Evolutionary conservation across 768 basidiomycete species (phyloP), one percentile per base, ranked within the genome.

Genomic region (Panaeolus cyanescens): DNA sequence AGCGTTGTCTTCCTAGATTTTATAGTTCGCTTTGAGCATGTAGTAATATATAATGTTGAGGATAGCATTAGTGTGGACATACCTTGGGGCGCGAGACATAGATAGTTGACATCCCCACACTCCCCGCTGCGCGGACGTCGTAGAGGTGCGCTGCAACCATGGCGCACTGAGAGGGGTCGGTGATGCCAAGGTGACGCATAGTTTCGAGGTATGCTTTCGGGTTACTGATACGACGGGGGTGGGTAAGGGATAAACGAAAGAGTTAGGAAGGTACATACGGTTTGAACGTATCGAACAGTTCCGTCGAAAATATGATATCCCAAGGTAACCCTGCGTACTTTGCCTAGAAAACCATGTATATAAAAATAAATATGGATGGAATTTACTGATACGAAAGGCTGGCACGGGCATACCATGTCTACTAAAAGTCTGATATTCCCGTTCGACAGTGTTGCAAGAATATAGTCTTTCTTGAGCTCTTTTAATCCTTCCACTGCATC

Each of bases 101-200:
- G 1, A 90, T 72, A 0, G 87, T 86, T 62, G 77, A 80, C 75
- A 89, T 74, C 0, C 89, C 89, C 3, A 77, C 71, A 0, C 65
- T 67, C 0, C 78, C 80, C 0, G 89, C 88, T 0, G 78, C 85
- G 1, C 78, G 77, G 12, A 89, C 74, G 65, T 91, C 89, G 59
- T 72, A 77, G 3, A 77, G 75, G 71, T 90, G 89, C 7, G 87
- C 79, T 0, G 89, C 88, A 8, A 90, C 88, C 83, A 91, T 84
- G 1, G 83, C 87, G 36, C 82, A 77, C 37, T 80, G 79, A 9
- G 79, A 65, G 0, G 87, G 83, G 25, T 50, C 19, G 1, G 77
- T 71, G 4, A 87, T 62, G 1, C 77, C 72, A 7, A 90, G 80
- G 62, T 87, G 82, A 7, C 77, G 74, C 0, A 80, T 70, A 1